Evolutionary conservation across 140 eudicot species (phyloP).

Genomic region (Ambrosia hybrid): DNA sequence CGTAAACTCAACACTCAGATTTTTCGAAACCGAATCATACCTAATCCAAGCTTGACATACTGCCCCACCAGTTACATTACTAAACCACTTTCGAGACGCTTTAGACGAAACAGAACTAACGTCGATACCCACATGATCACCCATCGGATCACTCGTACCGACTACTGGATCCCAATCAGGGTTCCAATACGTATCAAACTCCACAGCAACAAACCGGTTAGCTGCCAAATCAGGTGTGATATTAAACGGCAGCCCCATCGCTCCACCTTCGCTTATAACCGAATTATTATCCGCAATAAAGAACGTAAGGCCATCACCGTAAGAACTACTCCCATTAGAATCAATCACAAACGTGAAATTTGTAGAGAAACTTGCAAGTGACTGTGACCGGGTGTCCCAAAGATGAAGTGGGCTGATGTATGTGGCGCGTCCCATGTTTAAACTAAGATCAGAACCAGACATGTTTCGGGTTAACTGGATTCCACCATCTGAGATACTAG

Average conservation of each 20-base stretch:
- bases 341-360: too few species aligned
- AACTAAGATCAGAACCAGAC: neutral
- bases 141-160: neutral
- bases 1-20: slow-evolving; percentile 35
- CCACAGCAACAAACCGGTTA: slow-evolving; percentile 47
- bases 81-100: slow-evolving; percentile 26
- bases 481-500: slow-evolving; percentile 20
- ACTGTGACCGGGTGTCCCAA: too few species aligned
- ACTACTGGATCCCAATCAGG: slow-evolving; percentile 31
- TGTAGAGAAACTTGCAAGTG: too few species aligned
- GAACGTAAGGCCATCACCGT: too few species aligned
- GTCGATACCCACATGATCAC: too few species aligned
- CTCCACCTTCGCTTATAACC: too few species aligned
- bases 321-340: too few species aligned
- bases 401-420: too few species aligned
- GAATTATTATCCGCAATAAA: too few species aligned
- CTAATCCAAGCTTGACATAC: slow-evolving; percentile 40
- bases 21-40: too few species aligned
- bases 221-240: neutral
- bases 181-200: slow-evolving; percentile 43
- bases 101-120: too few species aligned
- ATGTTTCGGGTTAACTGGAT: slow-evolving; percentile 28
- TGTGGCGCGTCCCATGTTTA: slow-evolving; percentile 7
- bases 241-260: too few species aligned
- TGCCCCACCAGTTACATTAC: slow-evolving; percentile 27